These are phyloP conservation scores for Pseudogymnoascus verrucosus DNA, from an alignment of 2,329 filamentous ascomycete species.

Conservation along the genomic window DNA sequence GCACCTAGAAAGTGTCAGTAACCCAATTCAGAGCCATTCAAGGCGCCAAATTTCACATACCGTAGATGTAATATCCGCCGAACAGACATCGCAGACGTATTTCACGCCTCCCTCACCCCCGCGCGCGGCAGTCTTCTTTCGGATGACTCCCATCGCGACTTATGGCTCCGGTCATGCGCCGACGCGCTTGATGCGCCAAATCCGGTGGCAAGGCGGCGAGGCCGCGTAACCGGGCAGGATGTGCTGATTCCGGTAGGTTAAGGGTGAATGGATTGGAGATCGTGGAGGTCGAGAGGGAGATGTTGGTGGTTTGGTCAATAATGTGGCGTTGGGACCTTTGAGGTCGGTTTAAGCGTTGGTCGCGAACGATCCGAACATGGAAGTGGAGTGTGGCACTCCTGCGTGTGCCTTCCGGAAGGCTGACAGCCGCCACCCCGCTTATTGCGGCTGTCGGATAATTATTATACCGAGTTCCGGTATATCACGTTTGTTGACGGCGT, in stretches of 20 bases:
- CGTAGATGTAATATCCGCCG: conserved; percentile 92
- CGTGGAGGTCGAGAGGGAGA: not conserved
- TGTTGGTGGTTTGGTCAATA: not conserved
- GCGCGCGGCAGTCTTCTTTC: conserved; percentile 84
- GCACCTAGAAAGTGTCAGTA: conserved; percentile 52
- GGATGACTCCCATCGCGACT: conserved; percentile 74
- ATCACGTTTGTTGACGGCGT: not conserved
- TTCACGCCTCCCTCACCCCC: conserved; percentile 85
- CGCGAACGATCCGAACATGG: not conserved
- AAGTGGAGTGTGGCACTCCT: not conserved
- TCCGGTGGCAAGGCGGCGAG: not conserved
- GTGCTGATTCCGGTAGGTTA: not conserved
- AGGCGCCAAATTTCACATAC: conserved; percentile 44
- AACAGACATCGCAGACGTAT: conserved; percentile 96
- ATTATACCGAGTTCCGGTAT: not conserved
- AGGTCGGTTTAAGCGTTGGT: not conserved
- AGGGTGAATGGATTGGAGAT: not conserved
- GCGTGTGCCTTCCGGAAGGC: not conserved
- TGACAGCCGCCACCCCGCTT: not conserved
- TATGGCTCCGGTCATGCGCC: not conserved
- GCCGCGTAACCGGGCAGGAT: not conserved
- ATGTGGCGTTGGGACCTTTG: not conserved
- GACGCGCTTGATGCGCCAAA: not conserved
- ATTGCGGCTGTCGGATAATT: not conserved
- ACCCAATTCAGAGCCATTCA: not conserved